phyloP scores from a whole-genome alignment of 306 rosid genomes.

The Carpinus viminea region DNA sequence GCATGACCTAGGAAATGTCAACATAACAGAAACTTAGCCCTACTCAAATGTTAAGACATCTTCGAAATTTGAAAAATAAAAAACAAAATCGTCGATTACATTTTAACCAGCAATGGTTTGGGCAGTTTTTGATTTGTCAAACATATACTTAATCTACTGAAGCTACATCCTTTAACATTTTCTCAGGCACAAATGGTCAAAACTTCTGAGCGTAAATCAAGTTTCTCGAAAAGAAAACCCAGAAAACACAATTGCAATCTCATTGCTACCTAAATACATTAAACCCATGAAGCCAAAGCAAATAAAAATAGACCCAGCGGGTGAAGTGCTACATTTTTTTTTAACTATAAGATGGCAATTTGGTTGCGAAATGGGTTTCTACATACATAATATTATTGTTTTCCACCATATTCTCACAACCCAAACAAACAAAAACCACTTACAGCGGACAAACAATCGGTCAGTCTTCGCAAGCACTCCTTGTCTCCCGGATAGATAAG shows the following conservation, averaged over 20 bases:
- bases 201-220: background rate
- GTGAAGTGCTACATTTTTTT: background rate
- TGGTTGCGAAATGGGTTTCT: too few relatives aligned
- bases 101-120: background rate
- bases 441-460: conserved; percentile 47
- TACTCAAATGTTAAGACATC: background rate
- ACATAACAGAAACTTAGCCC: background rate
- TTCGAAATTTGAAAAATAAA: too few relatives aligned
- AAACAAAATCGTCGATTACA: background rate
- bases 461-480: conserved; percentile 42
- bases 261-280: background rate
- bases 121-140: background rate
- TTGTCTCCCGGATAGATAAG: conserved; percentile 49
- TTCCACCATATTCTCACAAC: background rate
- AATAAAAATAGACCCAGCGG: background rate
- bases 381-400: too few relatives aligned
- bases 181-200: too few relatives aligned
- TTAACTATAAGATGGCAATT: too few relatives aligned
- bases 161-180: too few relatives aligned
- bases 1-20: conserved; percentile 49
- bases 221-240: background rate
- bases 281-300: background rate
- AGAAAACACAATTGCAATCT: conserved; percentile 8
- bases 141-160: too few relatives aligned
- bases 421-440: conserved; percentile 12